Percentiles rank a stretch among this genome's conserved stretches.
These are phyloP conservation scores for Hypoxylon sp. DNA, from an alignment of 2,329 filamentous ascomycete genomes.

Conservation along the genomic window DNA sequence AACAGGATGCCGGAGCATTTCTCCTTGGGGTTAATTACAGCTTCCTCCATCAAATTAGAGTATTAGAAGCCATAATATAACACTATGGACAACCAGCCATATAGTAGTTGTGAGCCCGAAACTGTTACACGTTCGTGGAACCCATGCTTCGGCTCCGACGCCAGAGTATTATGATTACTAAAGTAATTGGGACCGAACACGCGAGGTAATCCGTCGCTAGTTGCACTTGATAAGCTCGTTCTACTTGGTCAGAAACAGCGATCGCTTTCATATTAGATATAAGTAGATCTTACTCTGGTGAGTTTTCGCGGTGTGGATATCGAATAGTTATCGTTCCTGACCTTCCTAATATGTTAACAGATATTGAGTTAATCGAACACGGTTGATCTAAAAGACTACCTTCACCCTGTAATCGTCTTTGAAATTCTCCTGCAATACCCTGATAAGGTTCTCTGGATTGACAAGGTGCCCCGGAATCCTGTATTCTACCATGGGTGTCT, in stretches of 20 bases:
- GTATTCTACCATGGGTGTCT: constrained; percentile 7
- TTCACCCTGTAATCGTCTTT: constrained; percentile 29
- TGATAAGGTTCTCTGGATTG: constrained; percentile 20
- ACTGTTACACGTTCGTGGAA: not conserved
- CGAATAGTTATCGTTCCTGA: constrained; percentile 34
- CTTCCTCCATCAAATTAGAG: not conserved
- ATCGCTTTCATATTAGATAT: not conserved
- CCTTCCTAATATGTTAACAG: constrained; percentile 14
- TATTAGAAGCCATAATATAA: not conserved
- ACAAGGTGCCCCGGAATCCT: constrained; percentile 30
- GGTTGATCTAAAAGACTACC: not conserved
- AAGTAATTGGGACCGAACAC: not conserved
- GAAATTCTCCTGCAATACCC: constrained; percentile 14
- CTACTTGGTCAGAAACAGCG: constrained; percentile 16
- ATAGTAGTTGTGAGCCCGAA: not conserved
- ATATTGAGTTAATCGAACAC: not conserved
- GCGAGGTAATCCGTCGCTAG: not conserved
- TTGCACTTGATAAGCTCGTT: constrained; percentile 16
- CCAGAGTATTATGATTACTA: not conserved
- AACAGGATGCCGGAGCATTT: not conserved
- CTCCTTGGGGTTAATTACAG: not conserved
- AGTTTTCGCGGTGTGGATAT: constrained; percentile 26
- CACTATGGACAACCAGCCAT: not conserved
- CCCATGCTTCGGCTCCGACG: not conserved
- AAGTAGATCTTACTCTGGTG: constrained; percentile 18